A percentile compares a stretch with the other conserved stretches of the same genome.
phyloP scores from a whole-genome alignment of 2,329 filamentous ascomycete genomes.

The Penicillium sp. region DNA sequence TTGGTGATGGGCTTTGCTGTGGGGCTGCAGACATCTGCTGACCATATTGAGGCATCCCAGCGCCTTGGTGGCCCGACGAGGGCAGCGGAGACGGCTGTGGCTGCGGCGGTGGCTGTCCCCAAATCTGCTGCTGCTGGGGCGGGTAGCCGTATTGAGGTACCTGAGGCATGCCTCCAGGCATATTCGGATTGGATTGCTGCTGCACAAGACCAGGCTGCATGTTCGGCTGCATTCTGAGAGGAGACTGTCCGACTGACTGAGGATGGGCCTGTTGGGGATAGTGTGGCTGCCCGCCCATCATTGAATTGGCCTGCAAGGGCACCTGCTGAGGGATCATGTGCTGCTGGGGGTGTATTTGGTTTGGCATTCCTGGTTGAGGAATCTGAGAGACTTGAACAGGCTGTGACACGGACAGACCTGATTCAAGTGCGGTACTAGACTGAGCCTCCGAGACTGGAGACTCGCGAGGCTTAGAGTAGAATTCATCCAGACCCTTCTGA shows the following conservation, averaged over 20 bases:
- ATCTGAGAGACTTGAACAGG: constrained; percentile 43
- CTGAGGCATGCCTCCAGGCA: constrained; percentile 54
- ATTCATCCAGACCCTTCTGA: constrained; percentile 73
- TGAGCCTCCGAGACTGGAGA: constrained; percentile 57
- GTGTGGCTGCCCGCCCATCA: constrained; percentile 55
- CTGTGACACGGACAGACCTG: constrained; percentile 39
- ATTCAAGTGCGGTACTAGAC: constrained; percentile 33
- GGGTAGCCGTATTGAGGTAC: constrained; percentile 55
- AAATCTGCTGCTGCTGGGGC: constrained; percentile 66
- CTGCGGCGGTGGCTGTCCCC: constrained; percentile 64
- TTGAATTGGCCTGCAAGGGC: constrained; percentile 25
- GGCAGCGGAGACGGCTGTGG: constrained; percentile 61
- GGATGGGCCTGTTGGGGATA: constrained; percentile 73
- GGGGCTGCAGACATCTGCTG: constrained; percentile 42
- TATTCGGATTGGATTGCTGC: constrained; percentile 61
- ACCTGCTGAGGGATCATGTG: constrained; percentile 44
- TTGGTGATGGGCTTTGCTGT: constrained; percentile 41
- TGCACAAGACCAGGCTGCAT: constrained; percentile 64
- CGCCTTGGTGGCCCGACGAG: constrained; percentile 39
- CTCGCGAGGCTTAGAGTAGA: constrained; percentile 84
- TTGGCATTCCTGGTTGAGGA: constrained; percentile 35
- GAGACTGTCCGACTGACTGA: constrained; percentile 71
- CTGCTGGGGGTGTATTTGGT: constrained; percentile 32
- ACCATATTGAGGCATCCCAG: constrained; percentile 43
- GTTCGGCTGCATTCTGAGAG: constrained; percentile 68